These are phyloP conservation scores for Gastrolobium bilobum DNA, from an alignment of 306 rosid genomes.

Conservation along the genomic window DNA sequence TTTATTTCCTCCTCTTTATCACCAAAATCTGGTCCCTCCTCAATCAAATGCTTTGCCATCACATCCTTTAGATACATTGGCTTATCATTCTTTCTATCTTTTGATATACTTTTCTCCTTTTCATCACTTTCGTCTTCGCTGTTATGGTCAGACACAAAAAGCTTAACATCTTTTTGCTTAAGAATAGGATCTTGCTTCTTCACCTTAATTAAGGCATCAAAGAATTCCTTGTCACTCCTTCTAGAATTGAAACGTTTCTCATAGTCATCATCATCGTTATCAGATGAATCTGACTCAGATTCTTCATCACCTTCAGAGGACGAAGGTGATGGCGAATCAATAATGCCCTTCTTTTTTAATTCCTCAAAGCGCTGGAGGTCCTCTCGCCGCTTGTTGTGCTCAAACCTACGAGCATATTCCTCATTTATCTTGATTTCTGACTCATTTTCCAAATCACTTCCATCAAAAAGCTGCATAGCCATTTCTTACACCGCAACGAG, in stretches of 20 bases:
- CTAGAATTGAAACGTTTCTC: conserved; percentile 40
- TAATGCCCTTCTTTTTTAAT: conserved; percentile 76
- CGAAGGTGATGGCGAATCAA: conserved; percentile 49
- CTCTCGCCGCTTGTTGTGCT: conserved; percentile 89
- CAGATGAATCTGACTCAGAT: conserved; percentile 56
- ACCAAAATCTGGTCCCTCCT: conserved; percentile 72
- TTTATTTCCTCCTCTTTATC: conserved; percentile 52
- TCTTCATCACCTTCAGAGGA: conserved; percentile 54
- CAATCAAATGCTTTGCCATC: conserved; percentile 71
- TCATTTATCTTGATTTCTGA: conserved; percentile 69
- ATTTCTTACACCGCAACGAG: conserved; percentile 31
- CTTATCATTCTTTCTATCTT: conserved; percentile 47
- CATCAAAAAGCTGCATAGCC: conserved; percentile 65
- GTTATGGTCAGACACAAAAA: conserved; percentile 65
- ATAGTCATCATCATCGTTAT: conserved; percentile 52
- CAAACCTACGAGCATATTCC: conserved; percentile 60
- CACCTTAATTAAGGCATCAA: conserved; percentile 76
- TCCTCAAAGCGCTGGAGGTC: conserved; percentile 85
- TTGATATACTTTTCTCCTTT: conserved; percentile 19
- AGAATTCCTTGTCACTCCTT: conserved; percentile 59
- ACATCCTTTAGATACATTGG: conserved; percentile 80
- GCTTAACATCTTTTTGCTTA: conserved; percentile 64
- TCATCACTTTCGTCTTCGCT: conserved; percentile 46
- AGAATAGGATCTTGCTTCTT: conserved; percentile 75
- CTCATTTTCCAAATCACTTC: conserved; percentile 70